Percentiles rank a stretch among this genome's conserved stretches.
phyloP scores from a whole-genome alignment of 2,329 filamentous ascomycete genomes.

The Clarireedia sp. region DNA sequence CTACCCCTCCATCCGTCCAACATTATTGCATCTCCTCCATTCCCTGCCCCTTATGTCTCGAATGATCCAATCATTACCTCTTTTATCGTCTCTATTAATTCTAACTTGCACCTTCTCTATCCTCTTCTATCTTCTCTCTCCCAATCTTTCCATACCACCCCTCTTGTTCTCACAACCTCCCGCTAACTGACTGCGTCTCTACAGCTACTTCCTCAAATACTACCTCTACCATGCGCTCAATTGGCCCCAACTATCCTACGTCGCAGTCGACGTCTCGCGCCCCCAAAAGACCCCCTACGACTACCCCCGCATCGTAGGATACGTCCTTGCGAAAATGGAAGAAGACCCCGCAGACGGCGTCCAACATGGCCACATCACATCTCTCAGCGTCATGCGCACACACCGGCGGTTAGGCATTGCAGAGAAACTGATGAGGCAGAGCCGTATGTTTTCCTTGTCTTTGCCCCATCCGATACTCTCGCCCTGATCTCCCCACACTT shows the following conservation, averaged over 20 bases:
- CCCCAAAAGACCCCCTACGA: constrained; percentile 72
- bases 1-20: not conserved
- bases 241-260: constrained; percentile 95
- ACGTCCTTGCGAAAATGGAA: constrained; percentile 99
- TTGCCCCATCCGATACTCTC: not conserved
- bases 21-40: not conserved
- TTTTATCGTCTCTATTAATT: too few relatives aligned
- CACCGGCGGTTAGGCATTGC: constrained; percentile 86
- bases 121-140: not conserved
- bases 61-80: too few relatives aligned
- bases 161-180: not conserved
- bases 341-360: constrained; percentile 89
- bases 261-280: constrained; percentile 84
- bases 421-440: constrained; percentile 96
- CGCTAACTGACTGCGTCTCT: not conserved
- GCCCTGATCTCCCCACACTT: too few relatives aligned
- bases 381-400: constrained; percentile 90
- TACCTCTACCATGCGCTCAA: constrained; percentile 98
- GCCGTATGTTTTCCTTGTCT: constrained; percentile 52
- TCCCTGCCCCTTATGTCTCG: too few relatives aligned
- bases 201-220: constrained; percentile 94
- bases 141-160: not conserved
- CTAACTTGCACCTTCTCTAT: not conserved
- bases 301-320: constrained; percentile 95
- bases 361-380: constrained; percentile 93